Evolutionary conservation across 2,329 filamentous ascomycete genomes (phyloP).

Genomic region (Sphaerulina populicola): DNA sequence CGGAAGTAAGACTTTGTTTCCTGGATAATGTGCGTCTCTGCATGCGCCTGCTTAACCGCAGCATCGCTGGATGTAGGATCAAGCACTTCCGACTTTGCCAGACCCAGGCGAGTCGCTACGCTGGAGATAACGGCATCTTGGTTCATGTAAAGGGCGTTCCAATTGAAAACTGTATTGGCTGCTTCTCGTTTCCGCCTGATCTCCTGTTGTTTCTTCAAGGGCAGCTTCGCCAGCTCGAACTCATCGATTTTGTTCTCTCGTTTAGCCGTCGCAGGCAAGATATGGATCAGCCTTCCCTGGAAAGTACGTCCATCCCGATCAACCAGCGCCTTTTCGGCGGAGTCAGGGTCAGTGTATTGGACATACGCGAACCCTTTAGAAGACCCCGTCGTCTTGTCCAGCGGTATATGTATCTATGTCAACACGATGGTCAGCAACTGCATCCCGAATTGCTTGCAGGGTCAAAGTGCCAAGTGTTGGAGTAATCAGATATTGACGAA

Average conservation of each 20-base stretch:
- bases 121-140: slow-evolving; percentile 86
- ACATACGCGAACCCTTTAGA: slow-evolving; percentile 90
- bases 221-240: slow-evolving; percentile 79
- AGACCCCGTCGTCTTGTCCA: slow-evolving; percentile 58
- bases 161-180: slow-evolving; percentile 73
- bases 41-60: slow-evolving; percentile 91
- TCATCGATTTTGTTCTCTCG: slow-evolving; percentile 77
- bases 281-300: slow-evolving; percentile 84
- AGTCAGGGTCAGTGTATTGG: slow-evolving; percentile 62
- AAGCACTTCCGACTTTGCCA: slow-evolving; percentile 83
- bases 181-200: slow-evolving; percentile 79
- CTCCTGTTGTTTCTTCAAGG: slow-evolving; percentile 87
- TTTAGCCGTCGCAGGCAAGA: slow-evolving; percentile 76
- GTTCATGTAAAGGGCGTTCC: slow-evolving; percentile 99
- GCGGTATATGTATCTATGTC: slow-evolving; percentile 72
- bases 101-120: slow-evolving; percentile 73
- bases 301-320: slow-evolving; percentile 76
- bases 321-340: slow-evolving; percentile 71
- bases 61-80: slow-evolving; percentile 95
- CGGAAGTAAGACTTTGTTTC: slow-evolving; percentile 90
- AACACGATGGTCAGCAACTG: slow-evolving; percentile 2
- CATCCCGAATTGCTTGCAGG: background rate
- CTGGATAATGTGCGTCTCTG: slow-evolving; percentile 91
- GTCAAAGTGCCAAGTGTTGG: slow-evolving; percentile 10
- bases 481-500: slow-evolving; percentile 58